Evolutionary conservation across 345 rosid species (phyloP).

Genomic region (Eucalyptus marginata): DNA sequence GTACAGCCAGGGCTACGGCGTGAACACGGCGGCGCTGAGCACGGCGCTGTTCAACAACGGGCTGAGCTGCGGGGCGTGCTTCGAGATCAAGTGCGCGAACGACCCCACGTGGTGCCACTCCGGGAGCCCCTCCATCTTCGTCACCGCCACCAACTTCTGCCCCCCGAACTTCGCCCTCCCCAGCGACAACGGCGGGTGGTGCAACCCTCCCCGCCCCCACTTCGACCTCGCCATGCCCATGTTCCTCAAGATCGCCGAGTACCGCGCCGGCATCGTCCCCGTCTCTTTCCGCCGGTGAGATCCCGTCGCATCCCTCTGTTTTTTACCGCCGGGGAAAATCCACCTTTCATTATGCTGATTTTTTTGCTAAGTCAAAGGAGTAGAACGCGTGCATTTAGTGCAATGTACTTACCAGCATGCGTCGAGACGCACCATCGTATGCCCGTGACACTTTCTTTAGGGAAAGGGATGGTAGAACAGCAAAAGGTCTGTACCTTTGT

Average conservation of each 20-base stretch:
- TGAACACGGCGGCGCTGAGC: slow-evolving; percentile 49
- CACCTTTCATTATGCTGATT: background rate
- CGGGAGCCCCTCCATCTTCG: slow-evolving; percentile 27
- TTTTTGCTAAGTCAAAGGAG: background rate
- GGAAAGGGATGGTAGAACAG: background rate
- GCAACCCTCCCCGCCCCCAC: slow-evolving; percentile 49
- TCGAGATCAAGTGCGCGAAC: slow-evolving; percentile 31
- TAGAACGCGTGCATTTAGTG: background rate
- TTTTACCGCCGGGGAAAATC: background rate
- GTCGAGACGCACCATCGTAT: background rate
- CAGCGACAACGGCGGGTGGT: slow-evolving; percentile 45
- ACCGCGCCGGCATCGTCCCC: slow-evolving; percentile 50
- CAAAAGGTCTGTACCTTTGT: background rate
- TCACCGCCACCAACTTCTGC: slow-evolving; percentile 44
- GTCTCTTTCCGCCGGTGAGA: slow-evolving; percentile 30
- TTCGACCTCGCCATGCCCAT: slow-evolving; percentile 52
- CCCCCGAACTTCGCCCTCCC: slow-evolving; percentile 37
- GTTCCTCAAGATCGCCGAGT: slow-evolving; percentile 47
- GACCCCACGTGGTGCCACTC: slow-evolving; percentile 36
- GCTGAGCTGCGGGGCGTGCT: slow-evolving; percentile 38
- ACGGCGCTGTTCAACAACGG: slow-evolving; percentile 41
- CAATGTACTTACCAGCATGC: background rate
- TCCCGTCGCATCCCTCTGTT: background rate
- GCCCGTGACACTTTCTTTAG: background rate
- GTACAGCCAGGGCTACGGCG: slow-evolving; percentile 49